Evolutionary conservation across 441 rosid genomes (phyloP).

Genomic region (Dalechampia spathulata): DNA sequence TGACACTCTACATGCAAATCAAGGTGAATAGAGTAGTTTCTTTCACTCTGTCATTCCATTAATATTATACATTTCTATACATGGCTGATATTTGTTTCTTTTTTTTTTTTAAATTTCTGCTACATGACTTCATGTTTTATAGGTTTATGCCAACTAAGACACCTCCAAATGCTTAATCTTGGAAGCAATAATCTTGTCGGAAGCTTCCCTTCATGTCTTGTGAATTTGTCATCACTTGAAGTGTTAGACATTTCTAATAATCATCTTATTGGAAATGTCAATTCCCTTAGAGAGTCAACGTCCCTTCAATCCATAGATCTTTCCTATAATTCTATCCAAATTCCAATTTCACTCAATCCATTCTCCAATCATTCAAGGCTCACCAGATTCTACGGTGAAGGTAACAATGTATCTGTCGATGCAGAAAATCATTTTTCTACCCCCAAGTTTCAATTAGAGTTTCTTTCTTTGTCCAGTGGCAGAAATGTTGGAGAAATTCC

Average conservation of each 20-base stretch:
- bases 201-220: constrained; percentile 11
- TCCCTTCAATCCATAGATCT: constrained; percentile 1
- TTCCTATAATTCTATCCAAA: constrained; percentile 10
- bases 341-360: constrained; percentile 14
- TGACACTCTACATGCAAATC: too few relatives aligned
- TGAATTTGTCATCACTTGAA: constrained; percentile 11
- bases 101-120: too few relatives aligned
- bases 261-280: constrained; percentile 13
- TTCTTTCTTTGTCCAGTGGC: not conserved
- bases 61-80: too few relatives aligned
- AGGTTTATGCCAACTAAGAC: constrained; percentile 15
- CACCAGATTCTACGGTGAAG: not conserved
- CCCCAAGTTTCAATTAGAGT: constrained; percentile 14
- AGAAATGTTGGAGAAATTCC: not conserved
- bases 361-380: constrained; percentile 27
- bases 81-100: too few relatives aligned
- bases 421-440: not conserved
- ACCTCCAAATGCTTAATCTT: not conserved
- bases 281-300: not conserved
- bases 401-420: constrained; percentile 5
- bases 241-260: not conserved
- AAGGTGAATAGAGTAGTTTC: too few relatives aligned
- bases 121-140: not conserved
- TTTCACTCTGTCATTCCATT: too few relatives aligned
- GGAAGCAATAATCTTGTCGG: not conserved